These are phyloP conservation scores for Zymoseptoria pseudotritici DNA, from an alignment of 2,329 filamentous ascomycete genomes.

Conservation along the genomic window DNA sequence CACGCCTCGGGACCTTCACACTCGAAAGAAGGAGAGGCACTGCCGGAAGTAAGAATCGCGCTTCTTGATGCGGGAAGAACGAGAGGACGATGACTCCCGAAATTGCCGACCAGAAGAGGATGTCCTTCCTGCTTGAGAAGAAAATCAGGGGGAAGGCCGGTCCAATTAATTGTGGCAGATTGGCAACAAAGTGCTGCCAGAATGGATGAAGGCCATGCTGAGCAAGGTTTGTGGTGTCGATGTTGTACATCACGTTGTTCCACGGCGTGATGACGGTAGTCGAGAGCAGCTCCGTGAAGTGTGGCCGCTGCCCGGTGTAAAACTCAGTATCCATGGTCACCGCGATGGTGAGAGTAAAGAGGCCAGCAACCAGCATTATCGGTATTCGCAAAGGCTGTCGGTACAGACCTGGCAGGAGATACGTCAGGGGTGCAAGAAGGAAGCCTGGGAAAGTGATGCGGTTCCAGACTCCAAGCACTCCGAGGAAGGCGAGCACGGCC, in stretches of 20 bases:
- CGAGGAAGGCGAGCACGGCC: slow-evolving; percentile 68
- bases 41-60: slow-evolving; percentile 67
- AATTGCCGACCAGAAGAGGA: slow-evolving; percentile 64
- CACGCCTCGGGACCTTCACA: slow-evolving; percentile 55
- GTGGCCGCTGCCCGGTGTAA: slow-evolving; percentile 64
- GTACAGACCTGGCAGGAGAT: slow-evolving; percentile 76
- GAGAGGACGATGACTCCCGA: slow-evolving; percentile 65
- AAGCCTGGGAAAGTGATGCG: slow-evolving; percentile 96
- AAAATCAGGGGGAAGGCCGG: slow-evolving; percentile 43
- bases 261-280: slow-evolving; percentile 46
- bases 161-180: slow-evolving; percentile 47
- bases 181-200: slow-evolving; percentile 46
- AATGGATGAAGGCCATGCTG: slow-evolving; percentile 47
- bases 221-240: slow-evolving; percentile 42
- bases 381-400: slow-evolving; percentile 50
- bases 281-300: slow-evolving; percentile 56
- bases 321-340: slow-evolving; percentile 80
- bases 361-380: slow-evolving; percentile 56
- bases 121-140: slow-evolving; percentile 46
- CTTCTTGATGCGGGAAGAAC: slow-evolving; percentile 70
- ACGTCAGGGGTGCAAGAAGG: slow-evolving; percentile 72
- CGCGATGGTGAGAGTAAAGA: slow-evolving; percentile 65
- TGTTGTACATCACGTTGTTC: slow-evolving; percentile 48
- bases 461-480: slow-evolving; percentile 86
- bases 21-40: slow-evolving; percentile 72